Evolutionary conservation across 2,329 filamentous ascomycete genomes (phyloP).

Genomic region (Ascochyta pisi): DNA sequence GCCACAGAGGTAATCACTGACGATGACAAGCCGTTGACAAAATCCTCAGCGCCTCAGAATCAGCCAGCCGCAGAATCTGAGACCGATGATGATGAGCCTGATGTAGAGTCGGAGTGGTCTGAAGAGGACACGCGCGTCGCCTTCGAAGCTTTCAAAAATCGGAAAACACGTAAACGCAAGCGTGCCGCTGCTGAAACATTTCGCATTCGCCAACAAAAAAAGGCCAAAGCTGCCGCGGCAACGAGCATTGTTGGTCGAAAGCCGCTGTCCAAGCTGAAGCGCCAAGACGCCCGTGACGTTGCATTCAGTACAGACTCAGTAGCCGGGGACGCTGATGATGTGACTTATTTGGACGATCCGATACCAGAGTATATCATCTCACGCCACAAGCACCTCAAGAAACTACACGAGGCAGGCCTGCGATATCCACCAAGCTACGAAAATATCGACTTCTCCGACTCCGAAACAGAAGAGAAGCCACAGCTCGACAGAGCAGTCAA

Average conservation of each 20-base stretch:
- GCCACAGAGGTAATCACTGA: constrained; percentile 15
- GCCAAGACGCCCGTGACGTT: constrained; percentile 14
- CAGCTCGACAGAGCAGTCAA: constrained; percentile 66
- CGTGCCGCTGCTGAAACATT: constrained; percentile 57
- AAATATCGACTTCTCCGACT: constrained; percentile 77
- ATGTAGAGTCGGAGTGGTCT: constrained; percentile 49
- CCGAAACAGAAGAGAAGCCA: constrained; percentile 73
- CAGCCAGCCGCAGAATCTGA: constrained; percentile 11
- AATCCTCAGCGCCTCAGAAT: neutral
- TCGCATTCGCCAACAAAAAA: constrained; percentile 56
- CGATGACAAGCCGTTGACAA: constrained; percentile 10
- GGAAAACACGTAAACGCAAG: constrained; percentile 62
- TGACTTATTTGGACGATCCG: constrained; percentile 62
- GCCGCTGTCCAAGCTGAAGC: constrained; percentile 28
- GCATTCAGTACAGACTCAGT: constrained; percentile 32
- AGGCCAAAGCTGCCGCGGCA: constrained; percentile 52
- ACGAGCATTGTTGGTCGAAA: constrained; percentile 53
- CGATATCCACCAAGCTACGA: constrained; percentile 79
- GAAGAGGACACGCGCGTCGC: constrained; percentile 63
- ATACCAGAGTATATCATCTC: constrained; percentile 76
- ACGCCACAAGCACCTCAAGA: constrained; percentile 74
- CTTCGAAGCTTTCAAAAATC: constrained; percentile 70
- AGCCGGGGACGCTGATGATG: constrained; percentile 54
- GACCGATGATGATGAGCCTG: constrained; percentile 16
- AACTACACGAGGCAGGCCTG: constrained; percentile 72